These are phyloP conservation scores for Eutypa lata DNA, from an alignment of 2,329 filamentous ascomycete species.

Conservation along the genomic window DNA sequence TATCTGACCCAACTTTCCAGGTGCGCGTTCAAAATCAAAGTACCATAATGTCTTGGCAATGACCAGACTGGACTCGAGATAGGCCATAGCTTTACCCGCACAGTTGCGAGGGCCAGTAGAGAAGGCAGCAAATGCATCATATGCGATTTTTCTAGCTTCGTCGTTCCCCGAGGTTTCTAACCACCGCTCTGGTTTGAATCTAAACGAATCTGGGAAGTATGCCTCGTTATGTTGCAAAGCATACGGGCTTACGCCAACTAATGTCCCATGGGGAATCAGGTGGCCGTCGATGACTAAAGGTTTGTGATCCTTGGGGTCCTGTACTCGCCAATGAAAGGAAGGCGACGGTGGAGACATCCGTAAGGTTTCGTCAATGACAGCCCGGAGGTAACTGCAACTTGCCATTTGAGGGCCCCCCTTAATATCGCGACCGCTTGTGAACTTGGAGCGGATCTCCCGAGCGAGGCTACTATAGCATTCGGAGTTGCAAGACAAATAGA, in stretches of 20 bases:
- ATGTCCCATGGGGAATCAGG: slow-evolving; percentile 10
- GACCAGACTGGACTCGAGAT: slow-evolving; percentile 13
- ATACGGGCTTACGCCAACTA: slow-evolving; percentile 15
- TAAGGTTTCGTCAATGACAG: slow-evolving; percentile 17
- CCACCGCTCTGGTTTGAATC: slow-evolving; percentile 16
- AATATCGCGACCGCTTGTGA: background rate
- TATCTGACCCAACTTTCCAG: slow-evolving; percentile 9
- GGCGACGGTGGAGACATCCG: slow-evolving; percentile 12
- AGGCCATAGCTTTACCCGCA: slow-evolving; percentile 16
- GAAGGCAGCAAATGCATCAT: slow-evolving; percentile 14
- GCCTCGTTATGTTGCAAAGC: slow-evolving; percentile 11
- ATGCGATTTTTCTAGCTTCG: slow-evolving; percentile 1
- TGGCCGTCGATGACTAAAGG: slow-evolving; percentile 13
- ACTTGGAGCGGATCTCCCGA: slow-evolving; percentile 3
- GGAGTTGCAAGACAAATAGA: background rate
- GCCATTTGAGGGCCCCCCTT: background rate
- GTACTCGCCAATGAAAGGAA: slow-evolving; percentile 15
- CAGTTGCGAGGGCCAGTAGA: slow-evolving; percentile 10
- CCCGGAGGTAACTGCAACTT: slow-evolving; percentile 18
- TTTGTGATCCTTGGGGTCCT: slow-evolving; percentile 7
- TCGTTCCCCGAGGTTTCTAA: slow-evolving; percentile 6
- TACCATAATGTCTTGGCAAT: slow-evolving; percentile 14
- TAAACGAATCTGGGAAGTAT: slow-evolving; percentile 14
- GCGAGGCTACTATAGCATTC: background rate
- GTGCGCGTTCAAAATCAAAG: slow-evolving; percentile 13